Percentiles rank a stretch among this genome's conserved stretches.
These are phyloP conservation scores for Sphagnum tenellum DNA, from an alignment of 225 moss, liverwort and hornwort species.

Conservation along the genomic window DNA sequence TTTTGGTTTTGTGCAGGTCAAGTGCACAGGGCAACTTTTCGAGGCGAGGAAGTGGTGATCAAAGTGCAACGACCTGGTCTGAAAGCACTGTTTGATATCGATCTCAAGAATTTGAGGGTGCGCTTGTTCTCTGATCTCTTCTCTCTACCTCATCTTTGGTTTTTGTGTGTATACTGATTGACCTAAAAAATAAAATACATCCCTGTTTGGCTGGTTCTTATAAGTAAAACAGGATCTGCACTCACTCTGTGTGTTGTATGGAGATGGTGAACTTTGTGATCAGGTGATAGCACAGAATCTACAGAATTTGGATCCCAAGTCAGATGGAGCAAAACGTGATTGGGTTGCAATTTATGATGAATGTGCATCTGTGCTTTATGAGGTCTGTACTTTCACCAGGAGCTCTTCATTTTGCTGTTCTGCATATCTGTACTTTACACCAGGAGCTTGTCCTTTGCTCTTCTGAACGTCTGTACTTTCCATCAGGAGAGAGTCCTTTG, in stretches of 20 bases:
- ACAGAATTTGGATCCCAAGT: conserved; percentile 95
- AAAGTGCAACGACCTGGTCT: conserved; percentile 99
- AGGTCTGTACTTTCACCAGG: conserved; percentile 32
- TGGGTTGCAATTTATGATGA: conserved; percentile 99
- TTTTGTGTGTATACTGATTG: not conserved
- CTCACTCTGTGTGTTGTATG: no score
- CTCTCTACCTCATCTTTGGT: not conserved
- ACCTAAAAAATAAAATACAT: no score
- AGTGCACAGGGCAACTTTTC: conserved; percentile 82
- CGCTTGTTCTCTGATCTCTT: conserved; percentile 3
- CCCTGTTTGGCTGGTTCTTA: no score
- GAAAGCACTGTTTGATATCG: conserved; percentile 96
- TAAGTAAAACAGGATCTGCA: no score
- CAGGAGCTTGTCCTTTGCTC: not conserved
- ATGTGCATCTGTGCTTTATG: conserved; percentile 86
- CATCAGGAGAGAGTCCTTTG: no score
- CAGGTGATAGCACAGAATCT: conserved; percentile 93
- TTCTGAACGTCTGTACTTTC: no score
- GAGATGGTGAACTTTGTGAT: no score
- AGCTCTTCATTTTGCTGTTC: not conserved
- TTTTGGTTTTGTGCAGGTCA: conserved; percentile 49
- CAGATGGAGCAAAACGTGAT: conserved; percentile 97
- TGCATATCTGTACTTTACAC: not conserved
- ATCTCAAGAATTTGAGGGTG: conserved; percentile 93
- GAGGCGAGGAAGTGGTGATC: conserved; percentile 82